phyloP scores from a whole-genome alignment of 1,284 basidiomycete species.

The Rugiboletus extremiorientalis region DNA sequence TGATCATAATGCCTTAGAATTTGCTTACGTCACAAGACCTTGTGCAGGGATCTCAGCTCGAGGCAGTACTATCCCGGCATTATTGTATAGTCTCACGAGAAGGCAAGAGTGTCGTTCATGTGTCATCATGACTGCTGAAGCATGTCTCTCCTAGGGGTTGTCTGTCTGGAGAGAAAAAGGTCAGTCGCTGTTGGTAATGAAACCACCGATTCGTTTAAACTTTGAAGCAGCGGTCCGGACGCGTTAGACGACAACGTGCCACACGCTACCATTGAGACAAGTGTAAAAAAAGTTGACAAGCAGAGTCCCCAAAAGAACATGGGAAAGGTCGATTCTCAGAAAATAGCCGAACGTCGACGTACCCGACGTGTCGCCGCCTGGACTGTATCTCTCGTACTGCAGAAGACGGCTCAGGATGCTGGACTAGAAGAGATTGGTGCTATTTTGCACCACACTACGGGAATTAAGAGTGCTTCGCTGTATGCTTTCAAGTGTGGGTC shows the following conservation, averaged over 20 bases:
- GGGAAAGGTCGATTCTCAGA: background rate
- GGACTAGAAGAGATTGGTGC: background rate
- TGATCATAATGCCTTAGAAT: background rate
- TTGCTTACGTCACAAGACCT: background rate
- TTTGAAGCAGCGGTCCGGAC: background rate
- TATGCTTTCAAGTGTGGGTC: background rate
- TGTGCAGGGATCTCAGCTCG: background rate
- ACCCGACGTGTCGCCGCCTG: background rate
- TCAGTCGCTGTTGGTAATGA: background rate
- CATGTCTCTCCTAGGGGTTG: background rate
- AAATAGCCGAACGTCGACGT: background rate
- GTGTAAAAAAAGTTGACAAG: background rate
- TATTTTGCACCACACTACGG: background rate
- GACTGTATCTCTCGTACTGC: background rate
- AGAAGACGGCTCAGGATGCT: background rate
- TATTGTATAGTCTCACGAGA: background rate
- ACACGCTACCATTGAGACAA: background rate
- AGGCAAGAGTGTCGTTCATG: background rate
- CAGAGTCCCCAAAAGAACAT: no score
- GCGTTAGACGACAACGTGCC: background rate
- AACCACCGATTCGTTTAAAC: background rate
- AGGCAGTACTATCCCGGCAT: background rate
- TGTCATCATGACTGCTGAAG: background rate
- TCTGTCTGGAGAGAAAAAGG: conserved; percentile 2
- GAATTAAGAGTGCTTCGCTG: background rate